phyloP scores from a whole-genome alignment of 495 filamentous ascomycete species.

The Parmelia sp. region DNA sequence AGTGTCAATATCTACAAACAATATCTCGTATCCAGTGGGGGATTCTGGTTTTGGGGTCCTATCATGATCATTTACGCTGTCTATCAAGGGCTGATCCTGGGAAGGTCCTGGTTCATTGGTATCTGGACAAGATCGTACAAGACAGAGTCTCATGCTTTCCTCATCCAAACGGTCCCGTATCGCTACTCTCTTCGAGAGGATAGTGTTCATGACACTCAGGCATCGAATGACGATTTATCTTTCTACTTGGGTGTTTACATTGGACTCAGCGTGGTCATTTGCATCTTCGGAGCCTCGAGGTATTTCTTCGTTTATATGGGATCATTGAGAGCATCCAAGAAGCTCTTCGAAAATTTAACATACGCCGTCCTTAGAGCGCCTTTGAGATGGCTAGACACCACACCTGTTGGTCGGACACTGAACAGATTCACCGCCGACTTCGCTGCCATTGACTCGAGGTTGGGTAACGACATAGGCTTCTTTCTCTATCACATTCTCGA shows the following conservation, averaged over 20 bases:
- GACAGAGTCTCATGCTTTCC: conserved; percentile 6
- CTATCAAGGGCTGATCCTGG: conserved; percentile 46
- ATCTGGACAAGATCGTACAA: conserved; percentile 53
- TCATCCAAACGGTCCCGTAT: conserved; percentile 3
- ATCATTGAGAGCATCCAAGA: conserved; percentile 57
- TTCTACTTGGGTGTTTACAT: conserved; percentile 68
- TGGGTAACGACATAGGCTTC: conserved; percentile 55
- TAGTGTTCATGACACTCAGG: neutral
- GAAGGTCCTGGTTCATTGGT: conserved; percentile 61
- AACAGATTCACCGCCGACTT: conserved; percentile 81
- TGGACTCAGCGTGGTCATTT: conserved; percentile 49
- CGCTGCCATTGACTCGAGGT: conserved; percentile 57
- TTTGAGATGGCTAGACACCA: conserved; percentile 72
- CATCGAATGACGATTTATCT: conserved; percentile 30
- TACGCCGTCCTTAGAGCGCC: conserved; percentile 63
- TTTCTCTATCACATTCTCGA: conserved; percentile 45
- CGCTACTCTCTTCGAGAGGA: neutral
- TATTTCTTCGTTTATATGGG: conserved; percentile 53
- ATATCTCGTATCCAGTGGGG: conserved; percentile 62
- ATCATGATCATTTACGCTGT: conserved; percentile 46
- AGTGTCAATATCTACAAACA: conserved; percentile 54
- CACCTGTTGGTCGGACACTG: conserved; percentile 68
- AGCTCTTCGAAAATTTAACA: conserved; percentile 58
- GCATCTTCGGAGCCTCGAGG: conserved; percentile 49
- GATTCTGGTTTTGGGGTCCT: conserved; percentile 54